Evolutionary conservation across 106 monocot genomes (phyloP), one percentile per base, ranked within the genome.

Genomic region (Triglochin maritima): DNA sequence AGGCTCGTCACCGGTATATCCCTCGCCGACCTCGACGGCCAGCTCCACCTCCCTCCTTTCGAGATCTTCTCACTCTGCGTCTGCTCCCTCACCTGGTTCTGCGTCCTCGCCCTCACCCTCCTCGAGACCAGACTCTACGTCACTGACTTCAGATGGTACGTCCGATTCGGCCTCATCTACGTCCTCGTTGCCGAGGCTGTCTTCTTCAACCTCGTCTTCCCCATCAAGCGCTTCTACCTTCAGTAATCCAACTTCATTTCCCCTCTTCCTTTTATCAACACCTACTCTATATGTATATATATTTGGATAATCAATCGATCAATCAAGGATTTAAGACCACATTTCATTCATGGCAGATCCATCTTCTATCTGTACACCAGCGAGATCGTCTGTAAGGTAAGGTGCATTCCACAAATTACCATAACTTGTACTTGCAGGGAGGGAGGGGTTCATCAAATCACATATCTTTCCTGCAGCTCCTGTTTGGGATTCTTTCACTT

Each of bases 71-170:
- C 91, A 59, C 60, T 82, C 53, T 47, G 66, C 6, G 71, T 88
- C 61, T 76, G 92, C 64, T 58, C 74, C 53, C 48, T 71, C 59
- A 63, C 84, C 29, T 98, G 96, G 96, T 82, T 73, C 59, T 79
- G 70, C 59, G 65, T 88, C 65, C 78, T 98, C 73, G 56, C 65
- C 17, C 82, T 92, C 88, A 78, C 83, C 71, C 63, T 59, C 74
- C 2, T 84, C 44, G 96, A 98, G 68, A 92, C 80, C 61, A 92
- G 74, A 74, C 69, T 98, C 54, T 98, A 98, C 65, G 82, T 98
- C 44, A 14, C 8, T 67, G 96, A 98, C 66, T 80, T 88, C 42
- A 76, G 96, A 55, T 98, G 96, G 96, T 98, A 98, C 66, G 52
- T 98, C 44, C 76, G 88, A 7, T 98, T 98, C 81, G 82, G 75